These are phyloP conservation scores for Lanmaoa rubissima DNA, from an alignment of 768 basidiomycete species.

Conservation along the genomic window DNA sequence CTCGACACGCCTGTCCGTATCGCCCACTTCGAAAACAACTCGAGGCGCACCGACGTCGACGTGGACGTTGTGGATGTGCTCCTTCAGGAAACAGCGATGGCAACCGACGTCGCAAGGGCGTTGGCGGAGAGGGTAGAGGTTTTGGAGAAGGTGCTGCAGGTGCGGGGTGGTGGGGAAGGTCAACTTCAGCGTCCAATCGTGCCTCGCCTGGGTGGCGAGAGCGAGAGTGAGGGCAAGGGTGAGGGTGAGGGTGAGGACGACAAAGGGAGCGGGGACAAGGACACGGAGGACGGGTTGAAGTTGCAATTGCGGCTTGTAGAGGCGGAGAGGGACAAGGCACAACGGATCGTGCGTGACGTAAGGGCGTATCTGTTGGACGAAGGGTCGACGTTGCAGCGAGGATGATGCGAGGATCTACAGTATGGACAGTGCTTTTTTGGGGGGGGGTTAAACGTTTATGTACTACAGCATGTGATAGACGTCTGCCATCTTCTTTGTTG, in stretches of 20 bases:
- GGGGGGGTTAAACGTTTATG: not conserved
- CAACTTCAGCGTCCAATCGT: not conserved
- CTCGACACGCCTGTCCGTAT: constrained; percentile 14
- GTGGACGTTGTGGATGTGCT: constrained; percentile 14
- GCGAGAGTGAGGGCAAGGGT: not conserved
- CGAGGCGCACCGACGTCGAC: not conserved
- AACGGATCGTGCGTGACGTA: constrained; percentile 15
- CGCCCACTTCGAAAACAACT: not conserved
- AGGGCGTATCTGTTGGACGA: constrained; percentile 17
- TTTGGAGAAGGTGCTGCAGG: constrained; percentile 20
- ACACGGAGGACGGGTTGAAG: constrained; percentile 8
- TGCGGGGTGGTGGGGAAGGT: not conserved
- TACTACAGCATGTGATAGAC: not conserved
- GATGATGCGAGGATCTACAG: not conserved
- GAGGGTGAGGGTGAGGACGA: not conserved
- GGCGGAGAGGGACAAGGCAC: constrained; percentile 21
- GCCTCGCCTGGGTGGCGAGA: not conserved
- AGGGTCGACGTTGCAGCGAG: not conserved
- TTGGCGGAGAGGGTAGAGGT: constrained; percentile 26
- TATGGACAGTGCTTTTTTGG: not conserved
- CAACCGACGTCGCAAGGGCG: constrained; percentile 12
- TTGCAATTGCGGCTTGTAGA: constrained; percentile 14
- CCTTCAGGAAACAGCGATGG: constrained; percentile 17
- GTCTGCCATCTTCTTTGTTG: not conserved
- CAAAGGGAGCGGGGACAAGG: not conserved